A percentile compares a stretch with the other conserved stretches of the same genome.
phyloP scores from a whole-genome alignment of 2,329 filamentous ascomycete genomes.

The Apiospora pterosperma region DNA sequence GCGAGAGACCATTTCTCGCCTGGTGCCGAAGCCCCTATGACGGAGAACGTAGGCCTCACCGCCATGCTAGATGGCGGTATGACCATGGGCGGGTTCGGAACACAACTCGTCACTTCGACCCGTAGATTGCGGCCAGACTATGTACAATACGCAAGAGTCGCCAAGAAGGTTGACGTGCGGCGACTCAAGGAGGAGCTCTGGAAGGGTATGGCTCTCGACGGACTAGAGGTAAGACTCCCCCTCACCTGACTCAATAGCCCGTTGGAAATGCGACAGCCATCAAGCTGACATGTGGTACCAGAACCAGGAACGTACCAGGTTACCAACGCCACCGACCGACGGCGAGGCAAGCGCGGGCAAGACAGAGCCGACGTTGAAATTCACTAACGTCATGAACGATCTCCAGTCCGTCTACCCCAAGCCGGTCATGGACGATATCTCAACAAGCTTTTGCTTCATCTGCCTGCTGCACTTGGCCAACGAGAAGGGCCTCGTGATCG shows the following conservation, averaged over 20 bases:
- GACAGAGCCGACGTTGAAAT: conserved; percentile 63
- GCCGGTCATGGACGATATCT: conserved; percentile 87
- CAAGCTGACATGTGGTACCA: conserved; percentile 9
- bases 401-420: conserved; percentile 83
- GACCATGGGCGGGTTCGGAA: conserved; percentile 54
- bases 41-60: conserved; percentile 44
- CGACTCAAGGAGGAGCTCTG: conserved; percentile 68
- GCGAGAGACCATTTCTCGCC: conserved; percentile 77
- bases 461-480: conserved; percentile 88
- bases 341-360: conserved; percentile 14
- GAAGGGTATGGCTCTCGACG: conserved; percentile 61
- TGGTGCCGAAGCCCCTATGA: conserved; percentile 48
- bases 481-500: conserved; percentile 81
- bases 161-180: conserved; percentile 69
- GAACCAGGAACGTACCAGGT: conserved; percentile 23
- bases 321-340: conserved; percentile 23
- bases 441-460: conserved; percentile 91
- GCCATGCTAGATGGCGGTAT: conserved; percentile 47
- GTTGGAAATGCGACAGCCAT: background rate
- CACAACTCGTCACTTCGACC: conserved; percentile 63
- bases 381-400: conserved; percentile 88
- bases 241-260: background rate
- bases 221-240: conserved; percentile 41
- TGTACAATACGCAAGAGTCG: conserved; percentile 66
- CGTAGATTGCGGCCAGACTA: conserved; percentile 63